Evolutionary conservation across 2,329 filamentous ascomycete genomes (phyloP).

Genomic region (Bipolaris oryzae): DNA sequence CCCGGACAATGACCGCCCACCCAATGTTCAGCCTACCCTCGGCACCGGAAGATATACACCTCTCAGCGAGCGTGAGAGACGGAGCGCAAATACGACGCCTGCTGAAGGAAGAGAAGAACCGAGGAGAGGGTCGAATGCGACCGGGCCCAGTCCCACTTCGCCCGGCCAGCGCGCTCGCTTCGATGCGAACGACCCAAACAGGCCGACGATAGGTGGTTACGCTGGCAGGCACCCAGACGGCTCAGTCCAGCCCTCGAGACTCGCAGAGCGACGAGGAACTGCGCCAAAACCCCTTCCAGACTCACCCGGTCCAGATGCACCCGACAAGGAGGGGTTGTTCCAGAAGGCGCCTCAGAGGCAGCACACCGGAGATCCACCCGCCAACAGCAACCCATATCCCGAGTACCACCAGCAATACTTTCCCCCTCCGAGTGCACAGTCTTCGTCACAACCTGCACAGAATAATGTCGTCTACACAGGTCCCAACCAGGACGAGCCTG

Average conservation of each 20-base stretch:
- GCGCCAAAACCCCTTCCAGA: slow-evolving; percentile 82
- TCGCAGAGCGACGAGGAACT: slow-evolving; percentile 84
- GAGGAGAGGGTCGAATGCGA: slow-evolving; percentile 39
- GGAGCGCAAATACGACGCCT: slow-evolving; percentile 44
- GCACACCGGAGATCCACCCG: slow-evolving; percentile 23
- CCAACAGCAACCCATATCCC: slow-evolving; percentile 51
- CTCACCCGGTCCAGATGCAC: slow-evolving; percentile 76
- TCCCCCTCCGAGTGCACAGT: slow-evolving; percentile 50
- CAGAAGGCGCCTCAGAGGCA: slow-evolving; percentile 62
- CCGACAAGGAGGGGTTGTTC: slow-evolving; percentile 80
- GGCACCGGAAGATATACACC: slow-evolving; percentile 43
- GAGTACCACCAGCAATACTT: slow-evolving; percentile 68
- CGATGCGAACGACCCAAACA: slow-evolving; percentile 56
- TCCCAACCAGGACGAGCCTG: slow-evolving; percentile 37
- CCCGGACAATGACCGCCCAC: slow-evolving; percentile 50
- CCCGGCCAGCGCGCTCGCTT: slow-evolving; percentile 51
- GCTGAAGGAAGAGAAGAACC: slow-evolving; percentile 37
- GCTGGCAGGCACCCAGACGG: slow-evolving; percentile 43
- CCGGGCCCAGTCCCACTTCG: slow-evolving; percentile 37
- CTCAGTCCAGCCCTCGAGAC: slow-evolving; percentile 59
- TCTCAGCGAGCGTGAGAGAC: slow-evolving; percentile 45
- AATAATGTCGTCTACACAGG: slow-evolving; percentile 15
- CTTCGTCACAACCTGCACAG: neutral
- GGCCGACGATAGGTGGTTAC: slow-evolving; percentile 56
- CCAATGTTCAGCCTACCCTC: slow-evolving; percentile 26